Base-by-base conservation (phyloP, 305 asterid genomes). In the Fraxinus angustifolia region DNA sequence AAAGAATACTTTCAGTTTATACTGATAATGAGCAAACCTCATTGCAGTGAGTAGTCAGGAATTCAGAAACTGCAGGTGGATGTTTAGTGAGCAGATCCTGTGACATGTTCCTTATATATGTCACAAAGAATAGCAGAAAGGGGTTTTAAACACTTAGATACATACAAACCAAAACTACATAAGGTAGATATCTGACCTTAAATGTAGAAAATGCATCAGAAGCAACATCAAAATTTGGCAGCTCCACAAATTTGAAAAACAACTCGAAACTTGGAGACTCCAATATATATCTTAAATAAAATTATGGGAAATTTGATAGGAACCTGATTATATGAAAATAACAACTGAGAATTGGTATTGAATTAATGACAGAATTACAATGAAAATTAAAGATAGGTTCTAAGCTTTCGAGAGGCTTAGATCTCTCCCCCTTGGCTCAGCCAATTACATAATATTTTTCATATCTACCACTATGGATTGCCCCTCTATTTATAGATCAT, bases 251-350 rank as follows among this genome's bases (percentile, higher is more conserved):
- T 88, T 96, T 96, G 92, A 93, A 96, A 87, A 96, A 96, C 83
- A 96, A 86, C 89, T 87, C 97, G 86, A 93, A 94, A 95, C 99
- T 89, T 85, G 99, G 98, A 70, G 99, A 93, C 91, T 94, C 98
- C 90, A 92, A 84, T 81, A 94, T 87, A 89, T 96, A 94, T 84
- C 98, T 96, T 92, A 77, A 88, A 90, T 73, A 80, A 82, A 81
- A 81, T 74, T 8, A 56, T 30, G 2, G 84, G 62, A 23, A 23
- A n/a, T n/a, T n/a, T n/a, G n/a, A n/a, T n/a, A n/a, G n/a, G n/a
- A n/a, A n/a, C n/a, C n/a, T n/a, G n/a, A n/a, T n/a, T n/a, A n/a
- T n/a, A n/a, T n/a, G n/a, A n/a, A n/a, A n/a, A n/a, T n/a, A n/a
- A n/a, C n/a, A n/a, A n/a, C n/a, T n/a, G n/a, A n/a, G n/a, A n/a